phyloP scores from a whole-genome alignment of 352 stramenopile genomes.

The Blastocystis sp. region DNA sequence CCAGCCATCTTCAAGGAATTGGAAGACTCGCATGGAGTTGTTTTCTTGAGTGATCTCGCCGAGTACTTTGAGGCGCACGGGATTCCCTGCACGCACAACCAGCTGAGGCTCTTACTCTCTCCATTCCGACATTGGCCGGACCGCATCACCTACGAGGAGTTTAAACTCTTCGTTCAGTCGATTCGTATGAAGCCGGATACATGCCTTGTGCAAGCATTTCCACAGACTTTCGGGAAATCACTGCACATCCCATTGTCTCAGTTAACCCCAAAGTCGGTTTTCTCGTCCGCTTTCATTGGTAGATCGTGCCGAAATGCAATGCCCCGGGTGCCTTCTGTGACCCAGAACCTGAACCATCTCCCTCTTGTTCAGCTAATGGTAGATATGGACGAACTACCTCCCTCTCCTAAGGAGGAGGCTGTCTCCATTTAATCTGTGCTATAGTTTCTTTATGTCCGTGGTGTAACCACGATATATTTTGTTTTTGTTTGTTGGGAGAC shows the following conservation, averaged over 20 bases:
- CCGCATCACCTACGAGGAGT: neutral
- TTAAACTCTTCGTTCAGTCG: neutral
- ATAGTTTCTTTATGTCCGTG: constrained; percentile 31
- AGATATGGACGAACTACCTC: neutral
- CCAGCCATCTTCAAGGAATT: constrained; percentile 11
- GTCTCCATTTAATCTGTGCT: constrained; percentile 10
- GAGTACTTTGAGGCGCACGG: neutral
- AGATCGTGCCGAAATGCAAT: neutral
- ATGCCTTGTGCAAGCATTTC: neutral
- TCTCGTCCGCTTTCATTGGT: neutral
- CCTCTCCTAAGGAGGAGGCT: neutral
- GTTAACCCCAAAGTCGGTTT: too few species aligned
- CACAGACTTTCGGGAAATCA: neutral
- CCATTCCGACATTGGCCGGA: neutral
- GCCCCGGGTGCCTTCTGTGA: neutral
- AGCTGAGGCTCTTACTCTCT: neutral
- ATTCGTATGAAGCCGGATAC: neutral
- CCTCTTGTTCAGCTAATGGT: constrained; percentile 21
- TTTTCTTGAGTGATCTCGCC: neutral
- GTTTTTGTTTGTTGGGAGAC: neutral
- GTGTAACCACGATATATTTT: neutral
- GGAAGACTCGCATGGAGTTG: neutral
- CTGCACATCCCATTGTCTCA: too few species aligned
- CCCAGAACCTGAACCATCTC: neutral
- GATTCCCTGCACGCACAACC: neutral